These are phyloP conservation scores for Rhodotorula sp. DNA, from an alignment of 1,284 basidiomycete genomes.

Conservation along the genomic window DNA sequence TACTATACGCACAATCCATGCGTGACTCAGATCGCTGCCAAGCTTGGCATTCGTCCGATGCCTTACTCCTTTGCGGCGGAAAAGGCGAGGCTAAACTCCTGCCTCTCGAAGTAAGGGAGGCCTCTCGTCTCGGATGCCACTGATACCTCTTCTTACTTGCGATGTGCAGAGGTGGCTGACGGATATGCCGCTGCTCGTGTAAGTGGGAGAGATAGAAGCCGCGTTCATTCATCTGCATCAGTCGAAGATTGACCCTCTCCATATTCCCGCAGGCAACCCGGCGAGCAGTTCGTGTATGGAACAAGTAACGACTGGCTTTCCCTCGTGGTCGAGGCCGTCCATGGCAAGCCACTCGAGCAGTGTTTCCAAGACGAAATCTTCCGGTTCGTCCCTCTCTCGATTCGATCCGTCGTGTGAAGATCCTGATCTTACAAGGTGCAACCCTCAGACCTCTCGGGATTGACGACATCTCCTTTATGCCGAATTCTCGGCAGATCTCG, in stretches of 20 bases:
- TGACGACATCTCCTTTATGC: conserved; percentile 20
- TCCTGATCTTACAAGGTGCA: background rate
- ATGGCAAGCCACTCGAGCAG: conserved; percentile 7
- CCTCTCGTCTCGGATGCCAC: background rate
- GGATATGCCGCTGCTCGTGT: background rate
- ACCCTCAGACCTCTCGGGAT: conserved; percentile 30
- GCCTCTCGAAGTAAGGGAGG: background rate
- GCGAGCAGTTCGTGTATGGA: conserved; percentile 18
- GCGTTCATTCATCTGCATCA: background rate
- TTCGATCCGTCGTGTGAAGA: background rate
- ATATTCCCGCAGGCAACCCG: background rate
- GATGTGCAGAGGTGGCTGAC: background rate
- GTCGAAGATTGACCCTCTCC: no score
- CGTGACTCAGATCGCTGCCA: background rate
- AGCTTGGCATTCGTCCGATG: background rate
- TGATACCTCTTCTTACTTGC: background rate
- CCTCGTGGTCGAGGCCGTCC: conserved; percentile 19
- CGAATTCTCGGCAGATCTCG: conserved; percentile 3
- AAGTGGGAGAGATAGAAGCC: background rate
- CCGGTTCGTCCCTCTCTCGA: background rate
- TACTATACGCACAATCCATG: conserved; percentile 5
- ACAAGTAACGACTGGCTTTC: conserved; percentile 23
- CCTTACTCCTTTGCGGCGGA: background rate
- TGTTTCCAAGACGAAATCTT: conserved; percentile 32
- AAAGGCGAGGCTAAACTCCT: background rate